Evolutionary conservation across 129 eudicot species (phyloP).

Genomic region (Pulicaria dysenterica): DNA sequence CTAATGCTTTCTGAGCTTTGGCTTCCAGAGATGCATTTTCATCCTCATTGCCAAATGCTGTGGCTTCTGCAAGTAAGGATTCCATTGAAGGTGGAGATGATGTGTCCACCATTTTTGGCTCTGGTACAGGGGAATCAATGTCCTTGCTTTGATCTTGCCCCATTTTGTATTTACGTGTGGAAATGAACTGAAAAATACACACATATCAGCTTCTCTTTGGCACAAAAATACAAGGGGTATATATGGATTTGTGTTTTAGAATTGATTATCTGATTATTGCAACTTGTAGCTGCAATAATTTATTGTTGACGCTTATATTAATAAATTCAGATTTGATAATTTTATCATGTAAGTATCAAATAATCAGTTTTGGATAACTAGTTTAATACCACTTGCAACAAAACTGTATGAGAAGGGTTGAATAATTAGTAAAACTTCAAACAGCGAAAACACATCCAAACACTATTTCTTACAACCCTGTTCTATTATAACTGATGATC

Average conservation of each 20-base stretch:
- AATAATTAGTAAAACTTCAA: neutral
- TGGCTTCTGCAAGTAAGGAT: constrained; percentile 78
- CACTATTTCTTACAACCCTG: too few species aligned
- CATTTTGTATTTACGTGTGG: constrained; percentile 35
- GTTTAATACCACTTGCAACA: neutral
- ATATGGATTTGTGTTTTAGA: neutral
- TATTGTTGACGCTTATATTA: neutral
- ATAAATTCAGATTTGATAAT: neutral
- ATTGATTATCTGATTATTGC: neutral
- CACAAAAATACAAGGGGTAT: neutral
- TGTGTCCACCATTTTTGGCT: constrained; percentile 29
- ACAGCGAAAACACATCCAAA: neutral
- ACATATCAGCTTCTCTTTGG: neutral
- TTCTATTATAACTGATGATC: neutral
- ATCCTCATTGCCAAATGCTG: constrained; percentile 68
- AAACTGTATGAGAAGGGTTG: neutral
- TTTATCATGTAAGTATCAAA: neutral
- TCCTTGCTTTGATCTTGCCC: constrained; percentile 54
- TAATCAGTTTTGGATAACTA: neutral
- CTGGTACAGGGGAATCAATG: constrained; percentile 25
- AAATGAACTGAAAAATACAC: neutral
- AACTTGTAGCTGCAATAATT: neutral
- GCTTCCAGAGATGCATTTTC: constrained; percentile 62
- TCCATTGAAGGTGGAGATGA: constrained; percentile 55
- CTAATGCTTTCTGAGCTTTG: constrained; percentile 79